Evolutionary conservation across 106 monocot genomes (phyloP).

Genomic region (Ottelia alismoides): DNA sequence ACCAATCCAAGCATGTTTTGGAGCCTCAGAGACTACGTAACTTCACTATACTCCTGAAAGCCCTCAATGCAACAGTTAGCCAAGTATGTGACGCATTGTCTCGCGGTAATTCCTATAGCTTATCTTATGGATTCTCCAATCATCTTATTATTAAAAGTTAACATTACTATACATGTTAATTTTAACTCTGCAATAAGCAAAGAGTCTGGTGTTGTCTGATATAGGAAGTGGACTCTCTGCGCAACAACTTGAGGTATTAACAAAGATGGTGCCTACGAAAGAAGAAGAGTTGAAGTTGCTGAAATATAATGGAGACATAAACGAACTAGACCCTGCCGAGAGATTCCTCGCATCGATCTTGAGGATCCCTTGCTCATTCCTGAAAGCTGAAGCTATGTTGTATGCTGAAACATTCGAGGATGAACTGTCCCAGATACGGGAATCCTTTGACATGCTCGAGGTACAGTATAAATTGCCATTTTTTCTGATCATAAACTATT

Average conservation of each 20-base stretch:
- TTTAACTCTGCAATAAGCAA: too few relatives aligned
- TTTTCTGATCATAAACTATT: too few relatives aligned
- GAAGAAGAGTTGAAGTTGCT: constrained; percentile 67
- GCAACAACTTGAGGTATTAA: constrained; percentile 73
- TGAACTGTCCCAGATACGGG: constrained; percentile 52
- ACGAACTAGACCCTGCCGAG: constrained; percentile 51
- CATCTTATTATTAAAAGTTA: too few relatives aligned
- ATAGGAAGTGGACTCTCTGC: constrained; percentile 56
- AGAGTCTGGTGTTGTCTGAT: too few relatives aligned
- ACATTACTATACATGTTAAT: too few relatives aligned
- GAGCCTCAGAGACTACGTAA: constrained; percentile 84
- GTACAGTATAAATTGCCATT: constrained; percentile 16
- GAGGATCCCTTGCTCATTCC: constrained; percentile 52
- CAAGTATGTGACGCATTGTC: constrained; percentile 46
- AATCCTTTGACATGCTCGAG: constrained; percentile 55
- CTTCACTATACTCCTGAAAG: constrained; percentile 79
- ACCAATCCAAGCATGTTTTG: constrained; percentile 54
- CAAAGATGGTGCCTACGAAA: constrained; percentile 75
- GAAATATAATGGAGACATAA: constrained; percentile 28
- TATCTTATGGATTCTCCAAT: too few relatives aligned
- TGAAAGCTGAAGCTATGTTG: constrained; percentile 59
- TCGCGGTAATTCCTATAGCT: too few relatives aligned
- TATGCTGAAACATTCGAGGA: constrained; percentile 72
- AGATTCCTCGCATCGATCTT: constrained; percentile 44
- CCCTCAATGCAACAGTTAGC: constrained; percentile 54